Conservation (phyloP, 1,139 yeast species). For the Kurtzmaniella quercitrusa region DNA sequence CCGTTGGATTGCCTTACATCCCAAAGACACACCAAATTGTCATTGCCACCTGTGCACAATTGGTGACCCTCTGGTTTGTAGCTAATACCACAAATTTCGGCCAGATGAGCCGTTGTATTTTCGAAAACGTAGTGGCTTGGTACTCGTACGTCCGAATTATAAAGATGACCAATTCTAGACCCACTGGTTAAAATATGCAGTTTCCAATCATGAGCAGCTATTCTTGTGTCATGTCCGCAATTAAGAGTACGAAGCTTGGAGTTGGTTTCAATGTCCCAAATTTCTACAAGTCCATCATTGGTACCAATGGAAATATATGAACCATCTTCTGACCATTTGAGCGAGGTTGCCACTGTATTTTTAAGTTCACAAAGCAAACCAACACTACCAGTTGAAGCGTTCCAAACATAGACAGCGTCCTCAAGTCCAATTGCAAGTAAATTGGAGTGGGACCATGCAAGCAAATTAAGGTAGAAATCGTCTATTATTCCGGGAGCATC, state of each 20-base stretch:
- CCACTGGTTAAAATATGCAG: slow-evolving; percentile 81
- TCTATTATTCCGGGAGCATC: slow-evolving; percentile 96
- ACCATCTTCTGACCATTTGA: slow-evolving; percentile 92
- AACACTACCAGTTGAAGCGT: slow-evolving; percentile 81
- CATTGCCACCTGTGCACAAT: slow-evolving; percentile 92
- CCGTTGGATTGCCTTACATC: slow-evolving; percentile 65
- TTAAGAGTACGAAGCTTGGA: slow-evolving; percentile 74
- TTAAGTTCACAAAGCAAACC: slow-evolving; percentile 62
- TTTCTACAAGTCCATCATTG: slow-evolving; percentile 80
- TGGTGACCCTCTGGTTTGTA: slow-evolving; percentile 84
- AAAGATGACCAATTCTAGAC: slow-evolving; percentile 75
- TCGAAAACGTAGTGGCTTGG: slow-evolving; percentile 70
- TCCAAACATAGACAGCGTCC: slow-evolving; percentile 85
- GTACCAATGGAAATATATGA: slow-evolving; percentile 81
- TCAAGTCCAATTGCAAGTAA: slow-evolving; percentile 87
- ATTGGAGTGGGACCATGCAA: slow-evolving; percentile 86
- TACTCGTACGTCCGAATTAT: slow-evolving; percentile 90
- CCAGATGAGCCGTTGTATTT: slow-evolving; percentile 55
- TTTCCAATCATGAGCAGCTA: slow-evolving; percentile 86
- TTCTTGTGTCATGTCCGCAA: slow-evolving; percentile 58
- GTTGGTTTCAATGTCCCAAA: slow-evolving; percentile 88
- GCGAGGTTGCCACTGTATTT: slow-evolving; percentile 57
- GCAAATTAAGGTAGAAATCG: slow-evolving; percentile 83
- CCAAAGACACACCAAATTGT: slow-evolving; percentile 92
- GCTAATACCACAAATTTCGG: slow-evolving; percentile 91